These are phyloP conservation scores for Bipolaris zeicola DNA, from an alignment of 2,329 filamentous ascomycete species.

Conservation along the genomic window DNA sequence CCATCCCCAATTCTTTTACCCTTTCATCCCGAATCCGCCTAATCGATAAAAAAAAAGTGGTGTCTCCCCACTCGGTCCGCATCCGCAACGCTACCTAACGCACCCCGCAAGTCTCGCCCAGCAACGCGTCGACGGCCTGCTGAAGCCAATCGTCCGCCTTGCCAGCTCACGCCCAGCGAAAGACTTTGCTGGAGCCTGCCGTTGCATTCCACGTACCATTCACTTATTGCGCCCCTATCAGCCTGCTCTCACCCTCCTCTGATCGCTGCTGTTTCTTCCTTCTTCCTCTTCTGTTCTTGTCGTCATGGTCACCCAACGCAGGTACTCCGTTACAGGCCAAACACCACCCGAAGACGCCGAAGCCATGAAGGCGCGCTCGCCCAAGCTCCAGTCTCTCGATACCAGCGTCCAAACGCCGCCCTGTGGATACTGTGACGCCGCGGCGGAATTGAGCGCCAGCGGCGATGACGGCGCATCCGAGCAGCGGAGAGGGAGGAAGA, in stretches of 20 bases:
- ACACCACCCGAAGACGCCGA: constrained; percentile 44
- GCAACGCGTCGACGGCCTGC: constrained; percentile 25
- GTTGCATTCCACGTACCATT: constrained; percentile 19
- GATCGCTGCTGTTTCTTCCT: not conserved
- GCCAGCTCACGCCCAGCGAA: constrained; percentile 29
- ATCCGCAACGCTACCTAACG: constrained; percentile 28
- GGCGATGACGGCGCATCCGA: constrained; percentile 24
- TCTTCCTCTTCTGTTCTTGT: not conserved
- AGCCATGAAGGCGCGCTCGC: constrained; percentile 40
- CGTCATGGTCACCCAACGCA: constrained; percentile 41
- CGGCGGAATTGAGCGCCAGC: constrained; percentile 16
- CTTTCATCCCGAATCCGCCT: constrained; percentile 5
- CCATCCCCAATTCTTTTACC: not conserved
- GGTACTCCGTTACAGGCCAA: constrained; percentile 47
- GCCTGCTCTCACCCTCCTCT: not conserved
- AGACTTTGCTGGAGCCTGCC: constrained; percentile 20
- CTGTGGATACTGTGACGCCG: constrained; percentile 40
- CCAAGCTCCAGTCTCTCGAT: constrained; percentile 46
- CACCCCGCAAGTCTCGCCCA: constrained; percentile 35
- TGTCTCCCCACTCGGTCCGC: constrained; percentile 20
- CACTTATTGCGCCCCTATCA: constrained; percentile 1
- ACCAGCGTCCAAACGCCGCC: constrained; percentile 40
- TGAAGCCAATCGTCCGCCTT: constrained; percentile 22
- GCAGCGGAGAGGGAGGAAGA: constrained; percentile 35
- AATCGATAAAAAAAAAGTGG: constrained; percentile 29